Percentiles rank a stretch among this genome's conserved stretches.
Evolutionary conservation across 805 yeast genomes (phyloP).

Genomic region (Naumovozyma baii): DNA sequence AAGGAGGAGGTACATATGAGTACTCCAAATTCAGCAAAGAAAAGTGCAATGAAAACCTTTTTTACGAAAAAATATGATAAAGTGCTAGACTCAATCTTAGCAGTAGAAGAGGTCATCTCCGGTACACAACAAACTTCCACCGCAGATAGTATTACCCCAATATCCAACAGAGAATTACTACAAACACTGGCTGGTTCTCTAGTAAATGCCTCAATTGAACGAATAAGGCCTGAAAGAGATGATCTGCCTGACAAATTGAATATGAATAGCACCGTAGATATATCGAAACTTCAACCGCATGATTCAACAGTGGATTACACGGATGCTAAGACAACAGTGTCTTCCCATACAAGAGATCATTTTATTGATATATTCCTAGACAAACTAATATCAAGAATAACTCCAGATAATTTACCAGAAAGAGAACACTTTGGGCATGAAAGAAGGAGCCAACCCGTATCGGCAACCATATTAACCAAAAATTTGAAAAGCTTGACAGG

Average conservation of each 20-base stretch:
- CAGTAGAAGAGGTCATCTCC: constrained; percentile 14
- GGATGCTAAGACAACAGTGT: background rate
- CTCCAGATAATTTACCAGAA: constrained; percentile 42
- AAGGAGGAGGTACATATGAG: too few species aligned
- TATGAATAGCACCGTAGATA: too few species aligned
- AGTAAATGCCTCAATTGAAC: constrained; percentile 37
- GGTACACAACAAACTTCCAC: constrained; percentile 5
- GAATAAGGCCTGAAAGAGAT: constrained; percentile 17
- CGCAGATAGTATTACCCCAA: constrained; percentile 6
- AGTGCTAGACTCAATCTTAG: constrained; percentile 17
- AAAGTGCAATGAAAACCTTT: constrained; percentile 12
- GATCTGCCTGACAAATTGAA: constrained; percentile 2
- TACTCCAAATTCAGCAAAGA: background rate
- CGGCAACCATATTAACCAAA: constrained; percentile 44
- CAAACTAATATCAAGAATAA: constrained; percentile 39
- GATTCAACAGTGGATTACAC: constrained; percentile 1
- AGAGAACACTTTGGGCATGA: constrained; percentile 32
- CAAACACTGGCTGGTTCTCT: constrained; percentile 38
- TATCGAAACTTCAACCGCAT: too few species aligned
- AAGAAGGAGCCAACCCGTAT: constrained; percentile 43
- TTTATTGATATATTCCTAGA: constrained; percentile 53
- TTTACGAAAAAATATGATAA: constrained; percentile 21
- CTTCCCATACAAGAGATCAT: constrained; percentile 30
- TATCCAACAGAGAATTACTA: constrained; percentile 20
- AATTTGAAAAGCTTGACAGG: constrained; percentile 50